These are phyloP conservation scores for Seiridium cupressi DNA, from an alignment of 2,329 filamentous ascomycete genomes.

Conservation along the genomic window DNA sequence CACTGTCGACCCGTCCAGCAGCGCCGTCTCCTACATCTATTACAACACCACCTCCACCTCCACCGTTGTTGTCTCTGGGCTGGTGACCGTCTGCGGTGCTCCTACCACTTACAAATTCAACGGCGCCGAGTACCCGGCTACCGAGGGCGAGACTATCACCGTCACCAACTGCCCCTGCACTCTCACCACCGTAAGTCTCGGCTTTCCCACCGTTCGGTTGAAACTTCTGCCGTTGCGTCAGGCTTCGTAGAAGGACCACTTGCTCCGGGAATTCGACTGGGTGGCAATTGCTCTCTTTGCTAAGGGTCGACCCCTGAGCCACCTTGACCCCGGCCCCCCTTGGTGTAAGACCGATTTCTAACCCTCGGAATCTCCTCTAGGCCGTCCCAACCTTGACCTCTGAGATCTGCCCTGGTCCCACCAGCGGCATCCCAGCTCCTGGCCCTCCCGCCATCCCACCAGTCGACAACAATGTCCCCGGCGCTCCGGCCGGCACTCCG, in stretches of 20 bases:
- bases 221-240: neutral
- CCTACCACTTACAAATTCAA: constrained; percentile 52
- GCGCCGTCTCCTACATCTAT: constrained; percentile 17
- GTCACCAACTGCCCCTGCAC: constrained; percentile 56
- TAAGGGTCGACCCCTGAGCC: neutral
- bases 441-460: neutral
- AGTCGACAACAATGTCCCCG: neutral
- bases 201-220: neutral
- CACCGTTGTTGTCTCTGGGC: constrained; percentile 19
- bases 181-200: constrained; percentile 25
- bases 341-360: neutral
- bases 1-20: constrained; percentile 1
- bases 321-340: neutral
- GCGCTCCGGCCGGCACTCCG: neutral
- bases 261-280: neutral
- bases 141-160: constrained; percentile 52
- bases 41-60: constrained; percentile 25
- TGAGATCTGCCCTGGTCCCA: neutral
- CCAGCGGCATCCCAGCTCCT: neutral
- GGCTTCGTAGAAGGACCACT: neutral
- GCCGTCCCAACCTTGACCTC: constrained; percentile 7
- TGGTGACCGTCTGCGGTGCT: constrained; percentile 36
- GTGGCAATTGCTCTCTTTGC: neutral
- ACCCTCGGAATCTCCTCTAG: neutral
- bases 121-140: constrained; percentile 51